These are phyloP conservation scores for Chaetomium cochliodes DNA, from an alignment of 495 filamentous ascomycete genomes.

Conservation along the genomic window DNA sequence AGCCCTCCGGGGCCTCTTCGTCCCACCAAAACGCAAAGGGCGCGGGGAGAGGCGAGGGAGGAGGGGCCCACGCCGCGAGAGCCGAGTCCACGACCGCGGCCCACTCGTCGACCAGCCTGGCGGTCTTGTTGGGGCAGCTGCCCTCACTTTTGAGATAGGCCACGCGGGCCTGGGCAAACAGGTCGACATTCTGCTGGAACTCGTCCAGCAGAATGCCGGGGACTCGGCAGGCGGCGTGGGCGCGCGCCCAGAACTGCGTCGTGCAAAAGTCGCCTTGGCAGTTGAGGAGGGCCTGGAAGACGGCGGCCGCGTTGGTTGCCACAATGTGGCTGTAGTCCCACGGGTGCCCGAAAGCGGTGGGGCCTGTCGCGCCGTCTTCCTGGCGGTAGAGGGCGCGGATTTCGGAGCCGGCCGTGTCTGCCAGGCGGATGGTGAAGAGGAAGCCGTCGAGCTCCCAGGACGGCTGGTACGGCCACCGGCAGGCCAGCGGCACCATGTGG, in stretches of 20 bases:
- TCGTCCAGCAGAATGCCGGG: not conserved
- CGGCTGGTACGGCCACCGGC: not conserved
- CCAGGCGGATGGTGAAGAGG: not conserved
- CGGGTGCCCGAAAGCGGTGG: too few species aligned
- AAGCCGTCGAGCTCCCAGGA: slow-evolving; percentile 19
- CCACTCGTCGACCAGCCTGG: slow-evolving; percentile 17
- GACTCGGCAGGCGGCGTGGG: not conserved
- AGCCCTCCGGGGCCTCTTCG: too few species aligned
- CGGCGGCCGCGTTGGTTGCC: slow-evolving; percentile 14
- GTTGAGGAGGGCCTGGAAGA: slow-evolving; percentile 14
- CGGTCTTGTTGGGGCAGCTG: not conserved
- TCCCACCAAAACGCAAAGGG: too few species aligned
- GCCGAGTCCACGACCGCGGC: not conserved
- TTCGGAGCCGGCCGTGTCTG: not conserved
- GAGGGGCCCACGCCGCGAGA: not conserved
- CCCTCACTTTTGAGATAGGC: not conserved
- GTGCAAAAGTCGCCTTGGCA: not conserved
- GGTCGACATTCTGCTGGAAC: not conserved
- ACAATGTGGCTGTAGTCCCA: not conserved
- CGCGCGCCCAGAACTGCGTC: slow-evolving; percentile 1
- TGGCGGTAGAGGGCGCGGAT: not conserved
- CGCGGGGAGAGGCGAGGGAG: not conserved
- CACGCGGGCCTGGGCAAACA: slow-evolving; percentile 1
- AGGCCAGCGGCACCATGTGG: not conserved
- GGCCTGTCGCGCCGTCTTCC: not conserved